These are phyloP conservation scores for Yamadazyma blattariae DNA, from an alignment of 1,139 yeast genomes.

Conservation along the genomic window DNA sequence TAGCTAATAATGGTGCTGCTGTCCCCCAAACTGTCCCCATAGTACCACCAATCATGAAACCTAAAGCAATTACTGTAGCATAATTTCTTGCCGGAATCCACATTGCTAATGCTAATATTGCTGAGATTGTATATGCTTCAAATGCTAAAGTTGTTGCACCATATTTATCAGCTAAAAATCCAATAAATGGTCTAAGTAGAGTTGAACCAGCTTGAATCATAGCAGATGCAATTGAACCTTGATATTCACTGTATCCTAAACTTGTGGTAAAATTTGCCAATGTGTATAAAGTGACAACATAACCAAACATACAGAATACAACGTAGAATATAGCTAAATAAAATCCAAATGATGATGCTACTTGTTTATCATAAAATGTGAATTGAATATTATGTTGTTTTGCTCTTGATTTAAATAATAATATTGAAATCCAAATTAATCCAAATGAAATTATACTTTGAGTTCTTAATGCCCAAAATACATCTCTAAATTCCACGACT, in stretches of 20 bases:
- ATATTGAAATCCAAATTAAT: conserved; percentile 28
- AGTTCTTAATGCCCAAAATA: conserved; percentile 35
- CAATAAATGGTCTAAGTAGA: conserved; percentile 40
- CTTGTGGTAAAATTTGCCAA: conserved; percentile 45
- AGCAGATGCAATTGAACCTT: conserved; percentile 45
- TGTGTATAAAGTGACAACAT: conserved; percentile 43
- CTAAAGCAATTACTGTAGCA: conserved; percentile 27
- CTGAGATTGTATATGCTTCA: conserved; percentile 20
- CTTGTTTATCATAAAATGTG: conserved; percentile 29
- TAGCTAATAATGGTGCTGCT: conserved; percentile 28
- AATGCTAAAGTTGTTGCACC: conserved; percentile 41
- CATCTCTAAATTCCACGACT: conserved; percentile 24
- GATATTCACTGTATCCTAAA: conserved; percentile 37
- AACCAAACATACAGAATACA: conserved; percentile 43
- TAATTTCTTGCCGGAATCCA: conserved; percentile 35
- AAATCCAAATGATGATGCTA: conserved; percentile 28
- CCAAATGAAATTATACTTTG: conserved; percentile 36
- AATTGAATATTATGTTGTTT: conserved; percentile 29
- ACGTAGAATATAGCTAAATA: conserved; percentile 29
- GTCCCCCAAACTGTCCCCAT: conserved; percentile 32
- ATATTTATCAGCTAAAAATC: conserved; percentile 33
- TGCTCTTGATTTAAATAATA: conserved; percentile 22
- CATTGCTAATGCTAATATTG: conserved; percentile 29
- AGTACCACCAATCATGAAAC: conserved; percentile 23
- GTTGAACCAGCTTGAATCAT: conserved; percentile 44